Conservation (phyloP, 495 filamentous ascomycete genomes). For the Cairneyella variabilis region DNA sequence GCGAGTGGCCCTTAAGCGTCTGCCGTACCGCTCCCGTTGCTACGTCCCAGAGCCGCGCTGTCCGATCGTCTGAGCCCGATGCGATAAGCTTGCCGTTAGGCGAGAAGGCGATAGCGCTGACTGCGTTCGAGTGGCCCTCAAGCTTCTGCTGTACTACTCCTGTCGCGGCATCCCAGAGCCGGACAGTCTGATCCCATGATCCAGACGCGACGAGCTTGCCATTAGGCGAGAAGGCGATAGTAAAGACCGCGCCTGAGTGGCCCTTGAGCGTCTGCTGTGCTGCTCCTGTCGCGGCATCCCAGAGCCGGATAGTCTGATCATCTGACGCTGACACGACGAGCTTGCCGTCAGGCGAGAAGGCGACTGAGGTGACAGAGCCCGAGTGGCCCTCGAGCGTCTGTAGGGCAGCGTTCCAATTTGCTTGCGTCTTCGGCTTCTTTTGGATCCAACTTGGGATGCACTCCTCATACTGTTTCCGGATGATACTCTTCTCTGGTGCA, state of each 20-base stretch:
- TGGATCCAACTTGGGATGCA: conserved; percentile 4
- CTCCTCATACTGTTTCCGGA: conserved; percentile 14
- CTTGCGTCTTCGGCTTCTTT: conserved; percentile 1
- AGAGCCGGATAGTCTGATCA: conserved; percentile 14
- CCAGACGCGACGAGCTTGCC: conserved; percentile 14
- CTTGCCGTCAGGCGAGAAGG: conserved; percentile 32
- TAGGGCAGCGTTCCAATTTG: background rate
- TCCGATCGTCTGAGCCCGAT: too few species aligned
- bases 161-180: conserved; percentile 14
- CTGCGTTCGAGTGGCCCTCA: conserved; percentile 23
- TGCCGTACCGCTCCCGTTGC: conserved; percentile 10
- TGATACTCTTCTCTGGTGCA: conserved; percentile 30
- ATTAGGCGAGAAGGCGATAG: conserved; percentile 14
- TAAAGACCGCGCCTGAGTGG: conserved; percentile 5
- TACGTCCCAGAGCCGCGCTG: conserved; percentile 14
- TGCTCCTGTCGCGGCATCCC: conserved; percentile 10
- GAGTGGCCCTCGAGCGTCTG: conserved; percentile 27
- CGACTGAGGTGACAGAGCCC: conserved; percentile 23
- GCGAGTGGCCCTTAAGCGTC: conserved; percentile 18
- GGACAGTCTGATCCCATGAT: background rate
- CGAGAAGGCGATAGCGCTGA: conserved; percentile 32
- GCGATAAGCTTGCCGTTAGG: conserved; percentile 28
- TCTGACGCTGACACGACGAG: conserved; percentile 31
- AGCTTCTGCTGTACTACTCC: conserved; percentile 16
- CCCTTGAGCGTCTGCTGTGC: conserved; percentile 17